phyloP scores from a whole-genome alignment of 257 asterid genomes.

The Vinca minor region DNA sequence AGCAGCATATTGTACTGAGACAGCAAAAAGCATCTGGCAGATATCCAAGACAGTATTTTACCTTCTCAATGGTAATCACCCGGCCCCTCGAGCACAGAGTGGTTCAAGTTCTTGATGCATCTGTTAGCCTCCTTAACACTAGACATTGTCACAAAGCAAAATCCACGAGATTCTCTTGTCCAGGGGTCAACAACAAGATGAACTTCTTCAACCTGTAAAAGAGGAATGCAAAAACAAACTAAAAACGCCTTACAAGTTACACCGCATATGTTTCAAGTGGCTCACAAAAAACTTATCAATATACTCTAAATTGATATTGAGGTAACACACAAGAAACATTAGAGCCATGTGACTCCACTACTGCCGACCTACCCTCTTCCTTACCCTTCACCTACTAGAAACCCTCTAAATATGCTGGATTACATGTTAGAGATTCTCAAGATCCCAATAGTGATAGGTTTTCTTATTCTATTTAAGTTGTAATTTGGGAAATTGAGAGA shows the following conservation, averaged over 20 bases:
- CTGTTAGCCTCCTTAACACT: conserved; percentile 54
- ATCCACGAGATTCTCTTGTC: conserved; percentile 86
- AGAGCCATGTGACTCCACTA: not conserved
- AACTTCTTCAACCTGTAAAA: conserved; percentile 56
- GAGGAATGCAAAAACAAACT: not conserved
- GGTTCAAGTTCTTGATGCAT: conserved; percentile 74
- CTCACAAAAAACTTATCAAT: not conserved
- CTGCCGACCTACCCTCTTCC: not conserved
- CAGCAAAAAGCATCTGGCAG: not conserved
- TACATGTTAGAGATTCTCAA: no score
- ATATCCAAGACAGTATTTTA: conserved; percentile 9
- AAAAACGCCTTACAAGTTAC: no score
- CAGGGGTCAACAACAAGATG: conserved; percentile 80
- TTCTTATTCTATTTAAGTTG: no score
- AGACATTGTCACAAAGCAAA: conserved; percentile 86
- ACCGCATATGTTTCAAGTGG: not conserved
- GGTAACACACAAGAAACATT: not conserved
- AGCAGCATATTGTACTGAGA: not conserved
- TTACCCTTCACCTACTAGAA: not conserved
- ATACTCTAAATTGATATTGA: not conserved
- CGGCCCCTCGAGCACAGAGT: conserved; percentile 80
- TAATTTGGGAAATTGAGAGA: no score
- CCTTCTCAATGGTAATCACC: conserved; percentile 93
- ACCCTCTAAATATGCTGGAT: not conserved
- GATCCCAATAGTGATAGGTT: no score